These are phyloP conservation scores for Rhynchospora tenuis DNA, from an alignment of 176 grass and related monocot species.

Conservation along the genomic window DNA sequence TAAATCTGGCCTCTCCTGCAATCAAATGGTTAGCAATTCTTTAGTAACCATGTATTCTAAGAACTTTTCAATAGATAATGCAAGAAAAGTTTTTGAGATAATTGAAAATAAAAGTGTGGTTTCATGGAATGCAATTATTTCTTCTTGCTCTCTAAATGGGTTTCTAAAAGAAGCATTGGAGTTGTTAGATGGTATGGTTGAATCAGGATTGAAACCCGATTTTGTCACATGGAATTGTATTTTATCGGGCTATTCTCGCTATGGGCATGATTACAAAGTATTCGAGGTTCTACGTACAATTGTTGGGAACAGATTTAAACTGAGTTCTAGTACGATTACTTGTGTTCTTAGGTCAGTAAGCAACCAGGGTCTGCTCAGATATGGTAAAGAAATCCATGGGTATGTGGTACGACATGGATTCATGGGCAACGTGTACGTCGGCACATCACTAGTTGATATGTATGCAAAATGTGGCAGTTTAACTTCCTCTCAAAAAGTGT, in stretches of 20 bases:
- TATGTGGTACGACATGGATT: conserved; percentile 49
- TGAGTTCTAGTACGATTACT: conserved; percentile 46
- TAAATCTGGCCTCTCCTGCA: conserved; percentile 26
- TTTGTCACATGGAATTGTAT: conserved; percentile 72
- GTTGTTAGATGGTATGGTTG: conserved; percentile 39
- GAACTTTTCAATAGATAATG: conserved; percentile 37
- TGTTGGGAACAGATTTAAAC: conserved; percentile 31
- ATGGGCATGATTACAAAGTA: conserved; percentile 39
- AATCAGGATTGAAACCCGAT: conserved; percentile 37
- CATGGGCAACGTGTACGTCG: conserved; percentile 44
- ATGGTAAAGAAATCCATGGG: conserved; percentile 53
- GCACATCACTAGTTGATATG: conserved; percentile 65
- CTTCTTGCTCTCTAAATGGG: conserved; percentile 64
- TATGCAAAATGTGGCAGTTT: conserved; percentile 60
- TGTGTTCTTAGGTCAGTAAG: conserved; percentile 58
- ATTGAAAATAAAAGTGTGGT: conserved; percentile 22
- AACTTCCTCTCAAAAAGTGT: conserved; percentile 44
- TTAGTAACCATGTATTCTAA: conserved; percentile 89
- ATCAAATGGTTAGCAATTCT: conserved; percentile 56
- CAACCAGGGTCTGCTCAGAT: conserved; percentile 29
- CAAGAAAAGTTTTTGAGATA: conserved; percentile 46
- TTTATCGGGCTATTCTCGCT: conserved; percentile 56
- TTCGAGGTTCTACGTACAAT: conserved; percentile 36
- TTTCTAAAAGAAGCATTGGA: conserved; percentile 64
- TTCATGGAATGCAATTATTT: conserved; percentile 76